A percentile compares a stretch with the other conserved stretches of the same genome.
These are phyloP conservation scores for Kodamaea arcana DNA, from an alignment of 1,139 yeast genomes.

Conservation along the genomic window DNA sequence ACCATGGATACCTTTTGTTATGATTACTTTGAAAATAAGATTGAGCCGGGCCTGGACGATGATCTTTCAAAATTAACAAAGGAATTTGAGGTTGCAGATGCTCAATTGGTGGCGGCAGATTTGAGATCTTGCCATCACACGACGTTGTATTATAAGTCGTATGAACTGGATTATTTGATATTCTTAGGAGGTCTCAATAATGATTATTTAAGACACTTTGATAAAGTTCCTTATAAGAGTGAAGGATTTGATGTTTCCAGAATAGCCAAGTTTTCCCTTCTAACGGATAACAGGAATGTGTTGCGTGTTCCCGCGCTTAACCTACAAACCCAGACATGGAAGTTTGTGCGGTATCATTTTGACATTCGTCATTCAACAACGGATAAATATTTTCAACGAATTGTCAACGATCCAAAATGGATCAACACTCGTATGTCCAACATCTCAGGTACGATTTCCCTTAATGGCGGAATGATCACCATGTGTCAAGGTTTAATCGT, in stretches of 20 bases:
- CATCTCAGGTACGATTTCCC: constrained; percentile 31
- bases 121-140: constrained; percentile 42
- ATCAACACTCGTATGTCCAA: constrained; percentile 29
- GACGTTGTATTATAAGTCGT: constrained; percentile 33
- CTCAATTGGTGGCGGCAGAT: constrained; percentile 39
- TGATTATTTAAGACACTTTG: constrained; percentile 33
- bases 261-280: constrained; percentile 28
- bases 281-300: constrained; percentile 25
- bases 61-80: constrained; percentile 17
- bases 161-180: constrained; percentile 35
- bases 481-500: constrained; percentile 36
- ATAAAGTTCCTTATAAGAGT: constrained; percentile 25
- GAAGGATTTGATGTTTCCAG: constrained; percentile 37
- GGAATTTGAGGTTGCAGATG: constrained; percentile 24
- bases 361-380: constrained; percentile 26
- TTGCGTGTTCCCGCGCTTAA: constrained; percentile 36
- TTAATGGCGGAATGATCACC: constrained; percentile 36
- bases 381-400: constrained; percentile 19
- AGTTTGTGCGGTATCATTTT: constrained; percentile 32
- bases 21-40: constrained; percentile 30
- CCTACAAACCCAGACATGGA: constrained; percentile 43
- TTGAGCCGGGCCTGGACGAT: constrained; percentile 29
- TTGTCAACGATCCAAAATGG: constrained; percentile 22
- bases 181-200: constrained; percentile 41
- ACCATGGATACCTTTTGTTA: constrained; percentile 30